Percentiles rank a stretch among this genome's conserved stretches.
Conservation (phyloP, 2,329 filamentous ascomycete genomes). For the Elsinoe fawcettii region DNA sequence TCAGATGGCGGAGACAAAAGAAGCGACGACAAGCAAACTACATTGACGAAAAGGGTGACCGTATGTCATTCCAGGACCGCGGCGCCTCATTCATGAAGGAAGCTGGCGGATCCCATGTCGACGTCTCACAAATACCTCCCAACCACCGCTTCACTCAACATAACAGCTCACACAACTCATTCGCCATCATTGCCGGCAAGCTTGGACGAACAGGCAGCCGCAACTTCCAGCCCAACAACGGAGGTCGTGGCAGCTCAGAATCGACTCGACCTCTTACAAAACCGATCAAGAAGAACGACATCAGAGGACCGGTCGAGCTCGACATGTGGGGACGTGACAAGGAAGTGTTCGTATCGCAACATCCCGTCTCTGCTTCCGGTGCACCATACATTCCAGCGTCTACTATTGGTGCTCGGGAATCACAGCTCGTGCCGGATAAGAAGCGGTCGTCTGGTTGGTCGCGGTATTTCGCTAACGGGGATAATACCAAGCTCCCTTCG, state of each 20-base stretch:
- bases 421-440: slow-evolving; percentile 30
- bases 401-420: slow-evolving; percentile 24
- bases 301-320: slow-evolving; percentile 4
- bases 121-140: slow-evolving; percentile 18
- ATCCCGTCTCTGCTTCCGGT: slow-evolving; percentile 21
- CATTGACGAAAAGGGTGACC: slow-evolving; percentile 38
- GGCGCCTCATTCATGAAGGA: slow-evolving; percentile 47
- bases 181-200: slow-evolving; percentile 49
- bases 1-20: slow-evolving; percentile 54
- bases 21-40: slow-evolving; percentile 42
- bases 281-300: slow-evolving; percentile 4
- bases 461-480: slow-evolving; percentile 30
- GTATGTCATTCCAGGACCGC: slow-evolving; percentile 44
- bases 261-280: slow-evolving; percentile 13
- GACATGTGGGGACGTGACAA: slow-evolving; percentile 14
- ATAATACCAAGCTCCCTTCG: slow-evolving; percentile 27
- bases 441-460: slow-evolving; percentile 51
- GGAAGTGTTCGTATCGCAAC: slow-evolving; percentile 10
- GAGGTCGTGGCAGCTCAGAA: slow-evolving; percentile 4
- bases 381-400: slow-evolving; percentile 31
- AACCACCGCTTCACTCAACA: slow-evolving; percentile 22
- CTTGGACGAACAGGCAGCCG: slow-evolving; percentile 44
- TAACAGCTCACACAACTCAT: slow-evolving; percentile 31
- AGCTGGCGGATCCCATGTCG: slow-evolving; percentile 36
- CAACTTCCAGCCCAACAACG: slow-evolving; percentile 27